Evolutionary conservation across 257 asterid species (phyloP), one percentile per base, ranked within the genome.

Genomic region (Nicotiana tomentosiformis): DNA sequence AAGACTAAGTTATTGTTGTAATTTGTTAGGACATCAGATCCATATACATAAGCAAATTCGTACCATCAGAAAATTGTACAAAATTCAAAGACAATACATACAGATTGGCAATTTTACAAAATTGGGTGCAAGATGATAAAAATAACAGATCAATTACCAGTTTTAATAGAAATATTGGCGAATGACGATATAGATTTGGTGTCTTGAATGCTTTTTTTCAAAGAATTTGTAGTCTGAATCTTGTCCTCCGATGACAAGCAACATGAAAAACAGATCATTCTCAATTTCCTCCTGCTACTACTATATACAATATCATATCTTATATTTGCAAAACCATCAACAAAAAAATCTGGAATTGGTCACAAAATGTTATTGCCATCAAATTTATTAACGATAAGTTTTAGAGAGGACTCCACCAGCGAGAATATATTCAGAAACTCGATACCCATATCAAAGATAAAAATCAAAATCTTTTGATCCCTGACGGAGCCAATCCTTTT

Each of bases 121-220:
- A 43, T 11, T 43, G 6, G 10, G 37, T 43, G 78, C 10, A 70
- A 2, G 78, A 72, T 72, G n/a, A 72, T 11, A 51, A 10, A 46
- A 70, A 3, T 0, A 18, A 46, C 10, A 43, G 2, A 70, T 11
- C 16, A 72, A 14, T 78, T 84, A 92, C 97, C 95, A 74, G 89
- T 82, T 90, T 90, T 91, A 82, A 88, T 78, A 78, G 97, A 91
- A 49, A 92, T 80, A 58, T 86, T 90, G 1, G 94, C 92, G 49
- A 90, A 87, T 1, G 91, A 88, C 53, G 92, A 88, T 33, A 91
- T 81, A 51, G 91, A 84, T 69, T 86, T 86, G 29, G 92, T 89
- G 69, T 91, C 89, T 72, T 78, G 86, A 57, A 83, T 43, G 84
- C 85, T 85, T 65, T 83, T 90, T 70, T 68, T 70, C 83, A 60